These are phyloP conservation scores for Thalassiosira sp. DNA, from an alignment of 352 stramenopile species.

Conservation along the genomic window DNA sequence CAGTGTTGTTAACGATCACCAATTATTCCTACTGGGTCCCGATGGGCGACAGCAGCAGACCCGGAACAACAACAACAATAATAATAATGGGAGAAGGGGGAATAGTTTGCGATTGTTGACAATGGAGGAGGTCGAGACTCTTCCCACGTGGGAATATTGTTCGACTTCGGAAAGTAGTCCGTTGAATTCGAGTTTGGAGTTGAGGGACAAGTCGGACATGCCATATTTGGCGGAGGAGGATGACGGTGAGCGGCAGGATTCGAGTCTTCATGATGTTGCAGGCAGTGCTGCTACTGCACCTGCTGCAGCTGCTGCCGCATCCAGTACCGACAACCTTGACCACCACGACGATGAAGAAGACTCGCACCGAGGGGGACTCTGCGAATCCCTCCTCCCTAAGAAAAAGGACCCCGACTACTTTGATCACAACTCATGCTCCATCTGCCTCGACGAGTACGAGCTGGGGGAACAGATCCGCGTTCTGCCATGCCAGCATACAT, in stretches of 20 bases:
- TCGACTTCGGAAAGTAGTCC: not conserved
- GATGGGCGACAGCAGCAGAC: conserved; percentile 5
- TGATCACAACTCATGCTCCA: conserved; percentile 69
- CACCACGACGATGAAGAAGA: not conserved
- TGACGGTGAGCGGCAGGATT: not conserved
- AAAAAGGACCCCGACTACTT: conserved; percentile 10
- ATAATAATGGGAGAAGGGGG: conserved; percentile 6
- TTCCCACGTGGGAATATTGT: conserved; percentile 42
- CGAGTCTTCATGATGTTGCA: not conserved
- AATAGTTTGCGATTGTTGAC: conserved; percentile 49
- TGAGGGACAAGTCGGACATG: conserved; percentile 41
- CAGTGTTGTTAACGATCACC: conserved; percentile 12
- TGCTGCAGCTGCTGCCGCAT: not conserved
- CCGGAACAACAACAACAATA: not conserved
- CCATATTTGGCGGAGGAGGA: conserved; percentile 21
- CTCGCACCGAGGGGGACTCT: conserved; percentile 5
- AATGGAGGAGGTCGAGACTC: conserved; percentile 50
- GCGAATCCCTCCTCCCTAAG: conserved; percentile 18
- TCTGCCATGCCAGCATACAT: conserved; percentile 76
- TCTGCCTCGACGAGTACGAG: conserved; percentile 85
- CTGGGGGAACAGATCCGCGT: conserved; percentile 73
- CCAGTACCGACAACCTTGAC: not conserved
- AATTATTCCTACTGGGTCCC: conserved; percentile 33
- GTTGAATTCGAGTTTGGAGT: conserved; percentile 25
- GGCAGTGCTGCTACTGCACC: too few relatives aligned